Base-by-base conservation (phyloP, 1,139 yeast species). In the Diutina catenulata region DNA sequence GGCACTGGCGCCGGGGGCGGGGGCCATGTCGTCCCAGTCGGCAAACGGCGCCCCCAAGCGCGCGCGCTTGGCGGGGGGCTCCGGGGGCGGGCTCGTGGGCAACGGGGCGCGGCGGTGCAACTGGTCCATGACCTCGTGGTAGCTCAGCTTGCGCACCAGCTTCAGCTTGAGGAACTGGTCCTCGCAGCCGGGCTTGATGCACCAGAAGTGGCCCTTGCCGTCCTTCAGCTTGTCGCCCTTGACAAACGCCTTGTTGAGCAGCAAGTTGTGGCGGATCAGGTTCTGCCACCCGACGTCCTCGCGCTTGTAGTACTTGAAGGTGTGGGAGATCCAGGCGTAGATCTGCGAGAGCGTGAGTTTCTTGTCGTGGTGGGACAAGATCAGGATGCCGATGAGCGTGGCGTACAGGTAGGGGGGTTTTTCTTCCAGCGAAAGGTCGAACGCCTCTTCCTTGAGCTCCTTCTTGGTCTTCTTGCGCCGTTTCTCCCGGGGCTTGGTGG, bases 201-300 rank as follows among this genome's bases (percentile, higher is more conserved):
- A 77, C 98, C 98, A 93, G 57, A 81, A 91, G 60, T 88, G 95
- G 25, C 98, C 98, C 60, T 91, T 91, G 5, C 97, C 97, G 56
- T 84, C 94, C 49, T 83, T 81, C 13, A 95, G 88, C 53, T 91
- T 81, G 47, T 84, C 95, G 28, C 94, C 86, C 59, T 91, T 91
- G 40, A 80, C 71, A 49, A 86, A 86, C 1, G 95, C 94, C 54
- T 84, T 86, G 59, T 84, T 86, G 47, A 86, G 64, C 20, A 93
- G 80, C 40, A 86, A 62, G 48, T 86, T 82, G 56, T 84, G 95
- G 43, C 95, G 78, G 46, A 84, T 84, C 22, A 94, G 82, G 56
- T 84, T 84, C 53, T 84, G 94, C 95, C 95, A 84, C 22, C 97
- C 96, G 13, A 87, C 83, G 48, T 87, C 95, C 44, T 83, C 83